These are phyloP conservation scores for Trebouxia sp. DNA, from an alignment of 139 green algal genomes.

Conservation along the genomic window DNA sequence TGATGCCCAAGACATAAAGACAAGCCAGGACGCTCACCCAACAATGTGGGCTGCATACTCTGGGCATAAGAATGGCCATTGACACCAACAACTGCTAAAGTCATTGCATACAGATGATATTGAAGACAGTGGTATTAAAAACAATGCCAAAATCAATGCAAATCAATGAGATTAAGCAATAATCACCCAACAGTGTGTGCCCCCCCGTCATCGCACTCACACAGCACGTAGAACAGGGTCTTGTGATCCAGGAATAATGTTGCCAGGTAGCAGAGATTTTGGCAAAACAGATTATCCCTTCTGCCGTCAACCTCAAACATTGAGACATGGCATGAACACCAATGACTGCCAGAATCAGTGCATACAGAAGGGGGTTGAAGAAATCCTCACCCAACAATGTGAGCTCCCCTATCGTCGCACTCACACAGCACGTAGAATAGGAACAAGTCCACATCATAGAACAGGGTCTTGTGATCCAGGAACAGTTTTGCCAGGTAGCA, in stretches of 20 bases:
- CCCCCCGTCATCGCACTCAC: conserved; percentile 93
- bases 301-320: conserved; percentile 94
- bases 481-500: conserved; percentile 99
- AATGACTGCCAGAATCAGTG: background rate
- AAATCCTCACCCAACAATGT: conserved; percentile 86
- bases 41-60: too few relatives aligned
- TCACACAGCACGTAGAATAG: conserved; percentile 99
- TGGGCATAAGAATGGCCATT: too few relatives aligned
- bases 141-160: conserved; percentile 5
- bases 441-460: conserved; percentile 99
- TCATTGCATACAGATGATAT: too few relatives aligned
- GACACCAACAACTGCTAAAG: too few relatives aligned
- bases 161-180: background rate
- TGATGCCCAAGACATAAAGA: too few relatives aligned
- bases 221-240: conserved; percentile 98
- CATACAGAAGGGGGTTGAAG: conserved; percentile 29
- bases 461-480: conserved; percentile 99
- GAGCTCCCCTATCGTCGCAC: conserved; percentile 91
- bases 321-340: too few relatives aligned
- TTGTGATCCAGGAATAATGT: conserved; percentile 99
- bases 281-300: conserved; percentile 92
- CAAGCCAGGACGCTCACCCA: too few relatives aligned
- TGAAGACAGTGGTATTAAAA: too few relatives aligned
- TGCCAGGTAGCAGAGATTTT: conserved; percentile 98
- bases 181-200: conserved; percentile 92